Evolutionary conservation across 2,329 filamentous ascomycete species (phyloP).

Genomic region (Fusarium sp.): DNA sequence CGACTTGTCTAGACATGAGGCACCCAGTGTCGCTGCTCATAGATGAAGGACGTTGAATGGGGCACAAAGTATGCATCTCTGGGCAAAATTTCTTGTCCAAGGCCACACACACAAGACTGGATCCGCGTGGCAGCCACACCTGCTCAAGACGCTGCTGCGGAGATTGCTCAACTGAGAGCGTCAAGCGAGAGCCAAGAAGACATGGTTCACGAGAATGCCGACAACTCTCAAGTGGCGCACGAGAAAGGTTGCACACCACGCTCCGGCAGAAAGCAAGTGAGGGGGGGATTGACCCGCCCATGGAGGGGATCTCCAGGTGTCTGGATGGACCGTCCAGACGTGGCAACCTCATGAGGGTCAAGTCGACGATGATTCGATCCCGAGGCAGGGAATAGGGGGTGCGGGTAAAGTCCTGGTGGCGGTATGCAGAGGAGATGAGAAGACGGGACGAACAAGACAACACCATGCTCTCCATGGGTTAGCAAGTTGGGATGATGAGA

Average conservation of each 20-base stretch:
- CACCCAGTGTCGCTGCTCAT: slow-evolving; percentile 8
- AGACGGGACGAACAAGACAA: slow-evolving; percentile 35
- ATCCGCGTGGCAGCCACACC: slow-evolving; percentile 6
- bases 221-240: slow-evolving; percentile 12
- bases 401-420: slow-evolving; percentile 17
- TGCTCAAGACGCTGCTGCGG: slow-evolving; percentile 2
- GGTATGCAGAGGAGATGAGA: slow-evolving; percentile 32
- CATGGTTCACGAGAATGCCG: slow-evolving; percentile 19
- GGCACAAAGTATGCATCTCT: neutral
- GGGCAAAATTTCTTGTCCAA: neutral
- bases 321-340: slow-evolving; percentile 14
- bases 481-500: slow-evolving; percentile 39
- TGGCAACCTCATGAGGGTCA: slow-evolving; percentile 23
- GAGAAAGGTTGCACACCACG: slow-evolving; percentile 10
- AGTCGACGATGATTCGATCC: slow-evolving; percentile 14
- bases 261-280: slow-evolving; percentile 5
- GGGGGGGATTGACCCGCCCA: neutral
- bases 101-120: slow-evolving; percentile 1
- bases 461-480: slow-evolving; percentile 32
- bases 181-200: slow-evolving; percentile 14
- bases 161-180: slow-evolving; percentile 7
- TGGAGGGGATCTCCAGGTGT: neutral
- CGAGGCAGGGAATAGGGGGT: slow-evolving; percentile 26
- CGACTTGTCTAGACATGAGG: slow-evolving; percentile 8
- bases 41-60: slow-evolving; percentile 14